These are phyloP conservation scores for Mycosphaerella arachidis DNA, from an alignment of 2,329 filamentous ascomycete genomes.

Conservation along the genomic window DNA sequence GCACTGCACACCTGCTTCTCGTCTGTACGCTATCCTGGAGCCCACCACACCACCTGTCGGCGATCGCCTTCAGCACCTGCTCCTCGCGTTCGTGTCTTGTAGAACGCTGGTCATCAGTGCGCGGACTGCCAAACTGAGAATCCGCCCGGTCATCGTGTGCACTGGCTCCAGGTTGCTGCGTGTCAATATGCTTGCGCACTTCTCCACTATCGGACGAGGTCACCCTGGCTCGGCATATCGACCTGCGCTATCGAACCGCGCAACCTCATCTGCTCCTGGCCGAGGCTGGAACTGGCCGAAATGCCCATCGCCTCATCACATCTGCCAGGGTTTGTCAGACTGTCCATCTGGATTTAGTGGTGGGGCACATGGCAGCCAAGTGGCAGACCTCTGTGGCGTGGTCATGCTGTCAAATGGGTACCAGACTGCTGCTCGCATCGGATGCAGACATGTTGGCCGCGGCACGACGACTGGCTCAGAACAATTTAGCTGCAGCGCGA, in stretches of 20 bases:
- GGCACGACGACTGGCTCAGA: neutral
- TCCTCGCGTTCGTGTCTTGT: neutral
- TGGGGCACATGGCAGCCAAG: neutral
- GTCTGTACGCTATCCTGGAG: neutral
- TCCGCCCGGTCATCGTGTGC: neutral
- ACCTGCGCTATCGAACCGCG: neutral
- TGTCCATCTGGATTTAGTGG: neutral
- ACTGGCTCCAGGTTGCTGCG: neutral
- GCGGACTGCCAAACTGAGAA: neutral
- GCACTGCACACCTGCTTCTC: neutral
- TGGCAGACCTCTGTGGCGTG: neutral
- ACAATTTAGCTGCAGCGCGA: constrained; percentile 12
- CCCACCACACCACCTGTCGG: constrained; percentile 3
- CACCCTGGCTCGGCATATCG: neutral
- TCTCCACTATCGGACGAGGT: constrained; percentile 1
- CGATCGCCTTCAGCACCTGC: neutral
- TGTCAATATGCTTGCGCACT: constrained; percentile 8
- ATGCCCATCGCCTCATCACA: neutral
- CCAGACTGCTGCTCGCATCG: neutral
- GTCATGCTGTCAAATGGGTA: neutral
- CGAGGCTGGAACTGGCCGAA: neutral
- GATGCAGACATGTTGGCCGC: neutral
- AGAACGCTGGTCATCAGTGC: neutral
- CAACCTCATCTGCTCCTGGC: constrained; percentile 4
- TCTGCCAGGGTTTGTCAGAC: neutral